phyloP scores from a whole-genome alignment of 441 rosid species.

The Erysimum cheiri region DNA sequence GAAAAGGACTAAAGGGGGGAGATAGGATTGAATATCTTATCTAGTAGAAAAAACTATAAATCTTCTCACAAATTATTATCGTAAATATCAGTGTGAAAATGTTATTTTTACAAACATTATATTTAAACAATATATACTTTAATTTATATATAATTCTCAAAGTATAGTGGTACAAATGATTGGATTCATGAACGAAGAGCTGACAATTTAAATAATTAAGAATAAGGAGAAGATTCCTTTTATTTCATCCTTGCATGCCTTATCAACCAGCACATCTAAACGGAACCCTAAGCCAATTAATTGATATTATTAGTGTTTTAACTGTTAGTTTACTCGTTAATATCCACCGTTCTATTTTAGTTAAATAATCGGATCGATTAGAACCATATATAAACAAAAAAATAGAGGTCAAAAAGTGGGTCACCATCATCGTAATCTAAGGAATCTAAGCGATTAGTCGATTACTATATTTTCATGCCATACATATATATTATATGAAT shows the following conservation, averaged over 20 bases:
- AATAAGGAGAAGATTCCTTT: constrained; percentile 43
- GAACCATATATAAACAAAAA: constrained; percentile 14
- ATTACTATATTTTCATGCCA: constrained; percentile 42
- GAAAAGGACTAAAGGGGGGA: neutral
- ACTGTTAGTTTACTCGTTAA: constrained; percentile 11
- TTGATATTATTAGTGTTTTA: constrained; percentile 7
- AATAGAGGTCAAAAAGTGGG: constrained; percentile 36
- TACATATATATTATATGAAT: neutral
- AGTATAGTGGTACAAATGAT: constrained; percentile 32
- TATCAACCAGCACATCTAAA: constrained; percentile 43
- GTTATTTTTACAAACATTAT: too few species aligned
- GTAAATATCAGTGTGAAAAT: too few species aligned
- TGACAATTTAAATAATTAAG: constrained; percentile 40
- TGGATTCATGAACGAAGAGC: constrained; percentile 40
- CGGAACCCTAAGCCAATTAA: constrained; percentile 35
- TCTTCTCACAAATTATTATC: too few species aligned
- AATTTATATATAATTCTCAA: too few species aligned
- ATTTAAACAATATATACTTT: too few species aligned
- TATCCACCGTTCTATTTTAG: neutral
- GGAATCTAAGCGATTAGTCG: constrained; percentile 33
- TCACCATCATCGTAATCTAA: constrained; percentile 34
- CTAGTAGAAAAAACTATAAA: too few species aligned
- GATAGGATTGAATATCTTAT: neutral
- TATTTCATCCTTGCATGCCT: constrained; percentile 45
- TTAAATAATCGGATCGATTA: constrained; percentile 10